phyloP scores from a whole-genome alignment of 2,329 filamentous ascomycete species.

The Trichothecium sympodiale region DNA sequence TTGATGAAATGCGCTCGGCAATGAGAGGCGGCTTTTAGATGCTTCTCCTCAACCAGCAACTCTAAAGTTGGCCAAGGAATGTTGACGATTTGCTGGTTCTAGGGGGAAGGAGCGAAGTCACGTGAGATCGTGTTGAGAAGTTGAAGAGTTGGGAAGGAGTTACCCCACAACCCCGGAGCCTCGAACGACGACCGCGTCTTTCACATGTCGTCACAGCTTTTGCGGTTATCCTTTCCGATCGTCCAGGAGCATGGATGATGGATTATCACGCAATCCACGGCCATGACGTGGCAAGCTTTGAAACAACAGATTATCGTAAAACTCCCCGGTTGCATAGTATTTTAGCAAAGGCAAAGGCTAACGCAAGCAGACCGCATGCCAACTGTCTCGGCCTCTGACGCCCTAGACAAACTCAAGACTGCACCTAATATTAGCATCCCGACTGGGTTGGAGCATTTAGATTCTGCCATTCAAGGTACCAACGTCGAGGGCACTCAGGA shows the following conservation, averaged over 20 bases:
- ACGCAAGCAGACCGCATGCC: slow-evolving; percentile 55
- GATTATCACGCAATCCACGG: slow-evolving; percentile 50
- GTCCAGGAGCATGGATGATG: slow-evolving; percentile 25
- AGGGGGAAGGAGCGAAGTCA: no score
- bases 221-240: neutral
- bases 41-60: no score
- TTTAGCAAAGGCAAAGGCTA: neutral
- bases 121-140: no score
- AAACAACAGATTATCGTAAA: slow-evolving; percentile 40
- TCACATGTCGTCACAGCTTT: neutral
- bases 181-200: no score
- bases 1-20: no score
- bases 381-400: slow-evolving; percentile 65
- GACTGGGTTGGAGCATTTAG: slow-evolving; percentile 44
- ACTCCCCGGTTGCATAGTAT: slow-evolving; percentile 4
- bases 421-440: slow-evolving; percentile 39
- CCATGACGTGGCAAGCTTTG: slow-evolving; percentile 51
- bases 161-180: no score
- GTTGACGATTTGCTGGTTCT: no score
- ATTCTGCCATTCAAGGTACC: slow-evolving; percentile 27
- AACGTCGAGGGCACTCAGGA: slow-evolving; percentile 7
- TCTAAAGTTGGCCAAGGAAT: no score
- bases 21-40: no score
- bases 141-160: no score
- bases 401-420: slow-evolving; percentile 47